phyloP scores from a whole-genome alignment of 2,329 filamentous ascomycete genomes.

The Epichloe hybrida region DNA sequence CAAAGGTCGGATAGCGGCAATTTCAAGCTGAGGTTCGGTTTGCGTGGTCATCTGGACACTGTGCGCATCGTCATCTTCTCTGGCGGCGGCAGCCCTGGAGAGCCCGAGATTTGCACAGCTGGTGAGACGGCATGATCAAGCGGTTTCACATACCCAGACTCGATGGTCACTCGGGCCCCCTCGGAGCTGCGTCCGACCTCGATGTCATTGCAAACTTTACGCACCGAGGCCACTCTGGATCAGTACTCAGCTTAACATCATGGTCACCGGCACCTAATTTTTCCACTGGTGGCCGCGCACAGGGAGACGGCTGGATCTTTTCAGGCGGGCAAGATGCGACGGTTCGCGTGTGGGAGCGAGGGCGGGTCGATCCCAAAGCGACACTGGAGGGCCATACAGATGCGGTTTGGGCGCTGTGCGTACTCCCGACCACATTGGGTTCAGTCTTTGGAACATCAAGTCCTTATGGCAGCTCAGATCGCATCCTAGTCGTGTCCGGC shows the following conservation, averaged over 20 bases:
- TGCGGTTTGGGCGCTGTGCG: slow-evolving; percentile 89
- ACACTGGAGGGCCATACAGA: slow-evolving; percentile 90
- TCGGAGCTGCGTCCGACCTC: slow-evolving; percentile 57
- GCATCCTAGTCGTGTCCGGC: slow-evolving; percentile 81
- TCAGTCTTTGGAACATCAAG: slow-evolving; percentile 65
- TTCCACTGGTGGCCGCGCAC: slow-evolving; percentile 72
- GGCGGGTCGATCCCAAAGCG: slow-evolving; percentile 86
- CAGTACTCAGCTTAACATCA: slow-evolving; percentile 74
- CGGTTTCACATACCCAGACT: slow-evolving; percentile 90
- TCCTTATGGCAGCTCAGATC: slow-evolving; percentile 66
- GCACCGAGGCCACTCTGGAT: slow-evolving; percentile 82
- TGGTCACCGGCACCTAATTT: slow-evolving; percentile 83
- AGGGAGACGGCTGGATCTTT: slow-evolving; percentile 96
- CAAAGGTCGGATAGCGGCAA: slow-evolving; percentile 57
- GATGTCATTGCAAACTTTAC: slow-evolving; percentile 93
- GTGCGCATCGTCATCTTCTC: slow-evolving; percentile 94
- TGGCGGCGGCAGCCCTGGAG: slow-evolving; percentile 84
- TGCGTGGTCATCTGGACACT: slow-evolving; percentile 85
- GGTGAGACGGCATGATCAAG: slow-evolving; percentile 95
- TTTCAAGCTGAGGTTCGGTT: slow-evolving; percentile 86
- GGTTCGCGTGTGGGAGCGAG: slow-evolving; percentile 89
- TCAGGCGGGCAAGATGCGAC: slow-evolving; percentile 91
- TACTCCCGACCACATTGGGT: slow-evolving; percentile 71
- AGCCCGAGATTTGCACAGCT: slow-evolving; percentile 92
- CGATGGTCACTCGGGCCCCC: slow-evolving; percentile 33